These are phyloP conservation scores for Populus simonii DNA, from an alignment of 345 rosid species.

Conservation along the genomic window DNA sequence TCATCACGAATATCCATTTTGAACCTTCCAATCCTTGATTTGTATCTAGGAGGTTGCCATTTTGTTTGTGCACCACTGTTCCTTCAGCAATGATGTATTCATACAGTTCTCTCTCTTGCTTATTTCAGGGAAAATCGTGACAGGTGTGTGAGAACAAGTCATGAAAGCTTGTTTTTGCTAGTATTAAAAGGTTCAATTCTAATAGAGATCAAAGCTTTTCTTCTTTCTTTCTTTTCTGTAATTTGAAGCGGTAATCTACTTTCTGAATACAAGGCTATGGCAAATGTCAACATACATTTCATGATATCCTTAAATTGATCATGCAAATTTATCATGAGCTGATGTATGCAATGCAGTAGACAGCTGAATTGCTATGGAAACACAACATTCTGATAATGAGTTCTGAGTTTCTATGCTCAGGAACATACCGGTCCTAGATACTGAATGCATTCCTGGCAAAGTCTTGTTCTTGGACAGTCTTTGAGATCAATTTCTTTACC, in stretches of 20 bases:
- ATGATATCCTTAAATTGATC: too few relatives aligned
- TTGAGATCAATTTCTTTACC: constrained; percentile 72
- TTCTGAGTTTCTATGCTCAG: not conserved
- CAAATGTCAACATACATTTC: too few relatives aligned
- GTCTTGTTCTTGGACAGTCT: constrained; percentile 60
- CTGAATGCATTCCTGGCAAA: constrained; percentile 72
- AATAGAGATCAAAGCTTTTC: too few relatives aligned
- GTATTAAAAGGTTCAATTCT: too few relatives aligned
- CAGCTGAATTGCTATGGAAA: not conserved
- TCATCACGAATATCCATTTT: constrained; percentile 91
- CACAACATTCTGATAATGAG: not conserved
- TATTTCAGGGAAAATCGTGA: constrained; percentile 12
- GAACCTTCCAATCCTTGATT: constrained; percentile 35
- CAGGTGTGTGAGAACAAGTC: not conserved
- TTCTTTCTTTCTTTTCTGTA: too few relatives aligned
- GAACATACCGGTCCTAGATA: constrained; percentile 88
- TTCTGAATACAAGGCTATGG: too few relatives aligned
- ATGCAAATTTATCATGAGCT: too few relatives aligned
- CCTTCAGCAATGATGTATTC: constrained; percentile 63
- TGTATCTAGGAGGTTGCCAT: constrained; percentile 55
- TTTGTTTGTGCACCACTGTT: constrained; percentile 58
- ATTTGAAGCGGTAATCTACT: too few relatives aligned
- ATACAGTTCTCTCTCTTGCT: constrained; percentile 87
- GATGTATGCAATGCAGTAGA: constrained; percentile 6
- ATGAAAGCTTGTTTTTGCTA: not conserved